phyloP scores from a whole-genome alignment of 2,329 filamentous ascomycete genomes.

The Sclerotinia subarctica region DNA sequence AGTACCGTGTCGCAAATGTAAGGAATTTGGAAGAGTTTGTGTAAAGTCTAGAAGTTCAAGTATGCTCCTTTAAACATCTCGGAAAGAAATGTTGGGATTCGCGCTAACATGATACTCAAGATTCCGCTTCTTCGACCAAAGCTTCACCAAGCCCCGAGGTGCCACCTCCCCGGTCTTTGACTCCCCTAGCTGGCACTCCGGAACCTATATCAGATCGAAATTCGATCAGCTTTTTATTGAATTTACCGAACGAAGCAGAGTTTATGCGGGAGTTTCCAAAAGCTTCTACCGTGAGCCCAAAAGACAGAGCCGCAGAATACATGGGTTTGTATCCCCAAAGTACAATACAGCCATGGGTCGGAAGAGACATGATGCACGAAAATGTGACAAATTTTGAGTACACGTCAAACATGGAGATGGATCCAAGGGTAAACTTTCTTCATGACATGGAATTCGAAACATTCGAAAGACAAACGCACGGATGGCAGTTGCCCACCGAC shows the following conservation, averaged over 20 bases:
- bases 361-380: not conserved
- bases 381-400: slow-evolving; percentile 10
- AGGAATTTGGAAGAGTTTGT: slow-evolving; percentile 37
- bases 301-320: slow-evolving; percentile 19
- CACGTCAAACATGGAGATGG: slow-evolving; percentile 25
- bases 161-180: slow-evolving; percentile 17
- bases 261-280: slow-evolving; percentile 36
- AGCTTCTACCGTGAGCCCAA: slow-evolving; percentile 30
- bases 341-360: slow-evolving; percentile 21
- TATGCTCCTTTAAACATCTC: not conserved
- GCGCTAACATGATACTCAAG: slow-evolving; percentile 14
- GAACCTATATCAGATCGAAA: slow-evolving; percentile 36
- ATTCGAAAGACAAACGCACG: slow-evolving; percentile 32
- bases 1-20: slow-evolving; percentile 37
- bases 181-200: slow-evolving; percentile 28
- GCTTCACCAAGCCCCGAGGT: slow-evolving; percentile 32
- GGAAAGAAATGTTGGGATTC: slow-evolving; percentile 6
- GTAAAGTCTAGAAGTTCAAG: slow-evolving; percentile 33
- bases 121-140: slow-evolving; percentile 10
- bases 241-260: slow-evolving; percentile 34
- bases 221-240: slow-evolving; percentile 38
- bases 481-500: slow-evolving; percentile 32
- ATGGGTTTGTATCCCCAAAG: slow-evolving; percentile 20
- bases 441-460: slow-evolving; percentile 33
- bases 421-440: slow-evolving; percentile 29